Evolutionary conservation across 2,329 filamentous ascomycete genomes (phyloP).

Genomic region (Epichloe amarillans): DNA sequence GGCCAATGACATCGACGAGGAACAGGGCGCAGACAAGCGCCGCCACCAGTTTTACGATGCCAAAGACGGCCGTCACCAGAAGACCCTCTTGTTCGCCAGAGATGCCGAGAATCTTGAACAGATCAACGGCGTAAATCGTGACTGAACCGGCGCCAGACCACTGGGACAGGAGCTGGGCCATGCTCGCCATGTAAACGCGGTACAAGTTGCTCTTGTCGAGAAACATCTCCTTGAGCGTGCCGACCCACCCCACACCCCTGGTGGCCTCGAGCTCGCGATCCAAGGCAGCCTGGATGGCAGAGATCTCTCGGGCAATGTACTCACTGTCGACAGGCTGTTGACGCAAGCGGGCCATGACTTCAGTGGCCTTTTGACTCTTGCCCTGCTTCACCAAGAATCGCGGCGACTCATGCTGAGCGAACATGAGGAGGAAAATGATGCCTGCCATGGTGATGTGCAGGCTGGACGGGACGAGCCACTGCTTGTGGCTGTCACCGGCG

Average conservation of each 20-base stretch:
- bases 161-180: slow-evolving; percentile 59
- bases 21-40: slow-evolving; percentile 60
- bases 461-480: slow-evolving; percentile 56
- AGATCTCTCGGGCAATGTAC: slow-evolving; percentile 49
- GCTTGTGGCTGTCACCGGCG: slow-evolving; percentile 28
- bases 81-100: slow-evolving; percentile 55
- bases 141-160: slow-evolving; percentile 63
- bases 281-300: slow-evolving; percentile 50
- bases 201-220: slow-evolving; percentile 56
- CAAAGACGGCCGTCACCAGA: slow-evolving; percentile 63
- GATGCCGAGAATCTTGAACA: slow-evolving; percentile 60
- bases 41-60: slow-evolving; percentile 57
- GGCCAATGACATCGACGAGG: slow-evolving; percentile 66
- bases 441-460: slow-evolving; percentile 67
- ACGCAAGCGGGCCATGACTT: slow-evolving; percentile 43
- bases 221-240: slow-evolving; percentile 56
- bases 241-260: slow-evolving; percentile 48
- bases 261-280: slow-evolving; percentile 61
- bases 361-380: slow-evolving; percentile 42
- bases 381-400: slow-evolving; percentile 56
- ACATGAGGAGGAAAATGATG: slow-evolving; percentile 56
- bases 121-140: slow-evolving; percentile 62
- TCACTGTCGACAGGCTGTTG: slow-evolving; percentile 44
- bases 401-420: slow-evolving; percentile 57
- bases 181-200: slow-evolving; percentile 53